Conservation (phyloP, 352 stramenopile species). For the Hyaloperonospora brassicae region DNA sequence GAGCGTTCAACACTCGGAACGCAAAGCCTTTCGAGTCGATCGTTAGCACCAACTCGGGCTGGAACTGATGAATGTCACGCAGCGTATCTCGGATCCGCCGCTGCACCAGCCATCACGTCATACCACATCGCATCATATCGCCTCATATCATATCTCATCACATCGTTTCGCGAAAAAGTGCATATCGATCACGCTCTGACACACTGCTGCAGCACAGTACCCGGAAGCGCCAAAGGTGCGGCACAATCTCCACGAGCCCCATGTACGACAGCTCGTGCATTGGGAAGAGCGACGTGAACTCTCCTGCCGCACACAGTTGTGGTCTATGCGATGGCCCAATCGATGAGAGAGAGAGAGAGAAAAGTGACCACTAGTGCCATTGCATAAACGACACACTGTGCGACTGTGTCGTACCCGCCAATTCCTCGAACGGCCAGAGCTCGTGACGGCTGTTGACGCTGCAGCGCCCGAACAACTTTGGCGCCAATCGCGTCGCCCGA, state of each 20-base stretch:
- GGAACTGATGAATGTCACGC: conserved; percentile 37
- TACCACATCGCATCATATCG: too few relatives aligned
- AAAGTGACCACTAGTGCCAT: too few relatives aligned
- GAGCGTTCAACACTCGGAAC: conserved; percentile 45
- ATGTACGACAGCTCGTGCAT: conserved; percentile 72
- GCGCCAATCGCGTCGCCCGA: conserved; percentile 70
- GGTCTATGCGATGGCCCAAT: too few relatives aligned
- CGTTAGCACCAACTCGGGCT: conserved; percentile 58
- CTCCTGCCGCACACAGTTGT: conserved; percentile 37
- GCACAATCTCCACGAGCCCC: conserved; percentile 62
- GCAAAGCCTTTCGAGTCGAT: conserved; percentile 78
- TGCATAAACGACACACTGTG: too few relatives aligned
- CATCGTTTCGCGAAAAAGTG: too few relatives aligned
- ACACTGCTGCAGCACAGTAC: conserved; percentile 25
- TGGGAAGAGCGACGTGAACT: conserved; percentile 55
- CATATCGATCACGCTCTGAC: too few relatives aligned
- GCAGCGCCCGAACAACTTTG: conserved; percentile 54
- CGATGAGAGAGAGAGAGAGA: too few relatives aligned
- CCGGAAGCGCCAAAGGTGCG: conserved; percentile 40
- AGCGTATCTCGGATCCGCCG: conserved; percentile 43
- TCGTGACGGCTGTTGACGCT: conserved; percentile 13
- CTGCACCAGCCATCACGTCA: conserved; percentile 21
- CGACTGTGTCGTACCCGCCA: conserved; percentile 38
- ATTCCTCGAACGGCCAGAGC: conserved; percentile 45
- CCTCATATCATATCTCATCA: too few relatives aligned